Evolutionary conservation across 164 flowering plant species (phyloP).

Genomic region (Cinnamomum micranthum): DNA sequence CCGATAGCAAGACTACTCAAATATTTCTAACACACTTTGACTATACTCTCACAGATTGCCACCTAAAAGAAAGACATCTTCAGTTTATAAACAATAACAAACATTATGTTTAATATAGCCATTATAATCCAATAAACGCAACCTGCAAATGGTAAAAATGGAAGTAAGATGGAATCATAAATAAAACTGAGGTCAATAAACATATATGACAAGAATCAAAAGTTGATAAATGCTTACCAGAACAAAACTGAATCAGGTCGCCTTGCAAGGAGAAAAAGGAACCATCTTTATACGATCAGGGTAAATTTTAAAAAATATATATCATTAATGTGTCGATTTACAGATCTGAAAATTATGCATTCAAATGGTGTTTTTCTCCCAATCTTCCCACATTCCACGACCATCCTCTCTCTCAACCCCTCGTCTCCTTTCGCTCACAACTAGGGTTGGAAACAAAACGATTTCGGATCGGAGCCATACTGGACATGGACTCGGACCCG

Average conservation of each 20-base stretch:
- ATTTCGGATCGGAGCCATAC: too few relatives aligned
- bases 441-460: too few relatives aligned
- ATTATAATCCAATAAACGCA: neutral
- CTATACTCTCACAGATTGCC: neutral
- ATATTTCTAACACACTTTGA: neutral
- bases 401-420: too few relatives aligned
- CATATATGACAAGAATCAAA: neutral
- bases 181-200: neutral
- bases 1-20: conserved; percentile 10
- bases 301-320: too few relatives aligned
- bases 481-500: too few relatives aligned
- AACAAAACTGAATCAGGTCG: neutral
- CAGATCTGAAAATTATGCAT: too few relatives aligned
- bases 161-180: neutral
- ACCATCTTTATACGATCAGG: too few relatives aligned
- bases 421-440: too few relatives aligned
- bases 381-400: too few relatives aligned
- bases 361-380: too few relatives aligned
- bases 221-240: neutral
- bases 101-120: neutral
- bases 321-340: neutral
- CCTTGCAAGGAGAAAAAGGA: too few relatives aligned
- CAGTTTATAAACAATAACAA: neutral
- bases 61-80: conserved; percentile 4
- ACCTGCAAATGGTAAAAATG: neutral